Evolutionary conservation across 2,329 filamentous ascomycete species (phyloP), one percentile per base, ranked within the genome.

Genomic region (Onygena corvina): DNA sequence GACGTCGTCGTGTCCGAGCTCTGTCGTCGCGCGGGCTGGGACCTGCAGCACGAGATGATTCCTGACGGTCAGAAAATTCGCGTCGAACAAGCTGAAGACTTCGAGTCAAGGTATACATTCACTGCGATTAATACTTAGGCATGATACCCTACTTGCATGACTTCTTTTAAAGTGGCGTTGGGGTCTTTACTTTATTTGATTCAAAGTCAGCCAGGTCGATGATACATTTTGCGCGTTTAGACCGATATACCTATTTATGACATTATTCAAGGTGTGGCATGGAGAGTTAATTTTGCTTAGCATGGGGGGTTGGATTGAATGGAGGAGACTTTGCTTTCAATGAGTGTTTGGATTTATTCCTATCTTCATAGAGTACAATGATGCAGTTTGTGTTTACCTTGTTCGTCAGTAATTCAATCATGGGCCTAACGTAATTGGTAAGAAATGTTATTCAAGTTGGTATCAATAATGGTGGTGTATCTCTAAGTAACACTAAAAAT

Each of bases 1-100:
- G 92, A 98, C 62, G 77, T 88, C 34, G 81, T 96, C 6, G 84
- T 96, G 11, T 77, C 83, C 0, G 90, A 96, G 69, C 76, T 98
- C 47, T 90, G 86, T 62, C 77, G 81, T 38, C 79, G 86, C 9
- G 81, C 86, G 1, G 84, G 83, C 2, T 96, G 92, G 92, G 71
- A 79, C 4, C 67, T 94, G 48, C 63, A 77, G 38, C 88, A 95
- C 61, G 81, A 86, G 56, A 94, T 94, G 86, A 76, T 92, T 51
- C 80, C 82, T n/a, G 65, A 74, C 6, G 71, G 76, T 29, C 80
- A 86, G 64, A 67, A 72, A 50, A 71, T 87, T 14, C 69, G 78
- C 20, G 73, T 86, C 12, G 60, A 62, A 51, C 56, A 70, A 4
- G 68, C 71, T 36, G 71, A 76, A 45, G 76, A 67, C 54, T 68